Evolutionary conservation across 73 alveolate genomes (phyloP), one percentile per base, ranked within the genome.

Genomic region (Stentor roeselii): DNA sequence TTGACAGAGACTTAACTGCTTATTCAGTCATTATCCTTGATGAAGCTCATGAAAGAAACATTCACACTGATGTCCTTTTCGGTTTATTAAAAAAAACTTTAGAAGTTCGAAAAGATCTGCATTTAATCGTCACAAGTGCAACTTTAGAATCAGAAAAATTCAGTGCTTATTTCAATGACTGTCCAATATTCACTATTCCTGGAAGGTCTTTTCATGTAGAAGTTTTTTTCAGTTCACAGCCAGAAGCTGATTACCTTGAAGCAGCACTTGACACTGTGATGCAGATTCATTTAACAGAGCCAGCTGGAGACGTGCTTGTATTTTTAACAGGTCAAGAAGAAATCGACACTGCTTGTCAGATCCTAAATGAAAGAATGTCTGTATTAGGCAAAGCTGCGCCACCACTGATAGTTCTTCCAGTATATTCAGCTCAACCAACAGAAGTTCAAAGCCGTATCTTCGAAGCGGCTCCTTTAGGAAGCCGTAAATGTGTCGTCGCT

Each of bases 251-350:
- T 89, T 98, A 98, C 86, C 88, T 98, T 82, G 99, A 98, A 82
- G 99, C 99, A 3, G 96, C 99, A 2, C 89, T 98, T 75, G 90
- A 94, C 83, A 97, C 99, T 58, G 99, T 97, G 39, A 87, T 95
- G 86, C 97, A 97, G 87, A 95, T 96, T 32, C 99, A 96, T 78
- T 83, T 94, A 21, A 92, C 90, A 82, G 98, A 94, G 84, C 94
- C 93, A 37, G 95, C 97, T 37, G 98, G 98, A 76, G 99, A 97
- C 90, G 94, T 98, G 31, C 82, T 98, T 83, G 93, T 98, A 42
- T 98, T 98, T 92, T 91, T 98, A 60, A 98, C 99, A 3, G 99
- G 99, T 3, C 97, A 98, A 90, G 99, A 98, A 87, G 99, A 98
- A 93, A 98, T 98, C 78, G 99, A 98, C 90, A 97, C 98, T 30